These are phyloP conservation scores for Phytophthora megakarya DNA, from an alignment of 352 stramenopile species.

Conservation along the genomic window DNA sequence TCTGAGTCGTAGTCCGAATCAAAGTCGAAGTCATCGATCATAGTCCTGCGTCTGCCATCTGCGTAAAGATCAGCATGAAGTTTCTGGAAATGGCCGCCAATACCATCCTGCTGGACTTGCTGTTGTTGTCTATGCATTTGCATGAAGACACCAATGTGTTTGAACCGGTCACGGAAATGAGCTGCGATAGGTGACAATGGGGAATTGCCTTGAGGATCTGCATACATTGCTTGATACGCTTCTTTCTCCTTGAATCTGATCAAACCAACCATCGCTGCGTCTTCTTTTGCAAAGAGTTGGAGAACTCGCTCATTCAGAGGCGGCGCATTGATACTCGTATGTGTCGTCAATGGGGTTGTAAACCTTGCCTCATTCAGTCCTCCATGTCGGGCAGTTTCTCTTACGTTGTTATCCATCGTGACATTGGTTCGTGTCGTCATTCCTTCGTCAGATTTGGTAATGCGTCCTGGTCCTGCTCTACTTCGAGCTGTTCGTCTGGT, in stretches of 20 bases:
- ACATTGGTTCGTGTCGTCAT: not conserved
- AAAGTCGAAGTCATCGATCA: slow-evolving; percentile 12
- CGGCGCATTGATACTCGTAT: not conserved
- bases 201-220: slow-evolving; percentile 46
- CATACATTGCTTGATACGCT: slow-evolving; percentile 31
- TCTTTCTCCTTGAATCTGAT: slow-evolving; percentile 76
- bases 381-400: slow-evolving; percentile 9
- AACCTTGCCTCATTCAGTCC: slow-evolving; percentile 7
- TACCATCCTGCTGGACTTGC: slow-evolving; percentile 47
- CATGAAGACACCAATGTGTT: slow-evolving; percentile 56
- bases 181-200: slow-evolving; percentile 52
- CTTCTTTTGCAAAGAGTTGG: slow-evolving; percentile 58
- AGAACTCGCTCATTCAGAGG: slow-evolving; percentile 39
- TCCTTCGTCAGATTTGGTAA: slow-evolving; percentile 5
- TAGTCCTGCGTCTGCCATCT: slow-evolving; percentile 1
- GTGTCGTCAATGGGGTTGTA: not conserved
- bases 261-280: slow-evolving; percentile 56
- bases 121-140: slow-evolving; percentile 44
- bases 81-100: slow-evolving; percentile 67
- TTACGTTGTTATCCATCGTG: not conserved
- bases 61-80: slow-evolving; percentile 55
- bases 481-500: slow-evolving; percentile 15
- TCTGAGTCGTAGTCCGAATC: slow-evolving; percentile 23
- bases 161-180: slow-evolving; percentile 72
- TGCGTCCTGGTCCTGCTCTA: slow-evolving; percentile 17